phyloP scores from a whole-genome alignment of 1,284 basidiomycete species.

The Coriolopsis trogii region DNA sequence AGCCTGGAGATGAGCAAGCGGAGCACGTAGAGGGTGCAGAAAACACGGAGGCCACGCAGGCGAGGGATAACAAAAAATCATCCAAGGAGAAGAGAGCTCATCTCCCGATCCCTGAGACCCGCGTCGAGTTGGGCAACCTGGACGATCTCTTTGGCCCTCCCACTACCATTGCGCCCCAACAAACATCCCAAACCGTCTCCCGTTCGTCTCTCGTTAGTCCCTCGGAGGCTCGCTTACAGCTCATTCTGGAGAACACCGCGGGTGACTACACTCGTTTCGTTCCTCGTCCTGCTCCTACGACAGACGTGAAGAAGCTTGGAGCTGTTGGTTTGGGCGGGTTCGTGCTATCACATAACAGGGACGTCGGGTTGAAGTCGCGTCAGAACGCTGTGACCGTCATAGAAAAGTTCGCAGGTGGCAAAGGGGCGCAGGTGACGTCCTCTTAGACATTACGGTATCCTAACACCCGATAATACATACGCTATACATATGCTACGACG shows the following conservation, averaged over 20 bases:
- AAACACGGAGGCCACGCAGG: no score
- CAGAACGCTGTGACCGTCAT: slow-evolving; percentile 26
- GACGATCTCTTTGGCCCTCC: slow-evolving; percentile 24
- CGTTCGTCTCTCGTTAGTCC: slow-evolving; percentile 1
- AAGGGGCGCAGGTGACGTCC: not conserved
- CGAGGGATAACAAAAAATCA: no score
- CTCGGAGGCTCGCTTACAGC: slow-evolving; percentile 26
- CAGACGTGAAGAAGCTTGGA: slow-evolving; percentile 32
- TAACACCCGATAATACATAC: slow-evolving; percentile 15
- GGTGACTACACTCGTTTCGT: slow-evolving; percentile 57
- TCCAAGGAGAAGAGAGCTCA: no score
- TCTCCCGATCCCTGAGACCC: no score
- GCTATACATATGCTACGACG: slow-evolving; percentile 20
- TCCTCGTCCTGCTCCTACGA: slow-evolving; percentile 17
- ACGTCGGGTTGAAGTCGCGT: slow-evolving; percentile 39
- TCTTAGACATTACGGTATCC: not conserved
- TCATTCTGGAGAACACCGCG: slow-evolving; percentile 39
- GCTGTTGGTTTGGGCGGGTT: slow-evolving; percentile 46
- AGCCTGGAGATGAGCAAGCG: no score
- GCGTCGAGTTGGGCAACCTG: slow-evolving; percentile 24
- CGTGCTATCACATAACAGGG: slow-evolving; percentile 45
- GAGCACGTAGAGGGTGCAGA: no score
- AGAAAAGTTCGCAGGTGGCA: slow-evolving; percentile 10
- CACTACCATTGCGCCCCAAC: no score
- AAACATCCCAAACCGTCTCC: not conserved